Evolutionary conservation across 345 rosid species (phyloP).

Genomic region (Microthlaspi erraticum): DNA sequence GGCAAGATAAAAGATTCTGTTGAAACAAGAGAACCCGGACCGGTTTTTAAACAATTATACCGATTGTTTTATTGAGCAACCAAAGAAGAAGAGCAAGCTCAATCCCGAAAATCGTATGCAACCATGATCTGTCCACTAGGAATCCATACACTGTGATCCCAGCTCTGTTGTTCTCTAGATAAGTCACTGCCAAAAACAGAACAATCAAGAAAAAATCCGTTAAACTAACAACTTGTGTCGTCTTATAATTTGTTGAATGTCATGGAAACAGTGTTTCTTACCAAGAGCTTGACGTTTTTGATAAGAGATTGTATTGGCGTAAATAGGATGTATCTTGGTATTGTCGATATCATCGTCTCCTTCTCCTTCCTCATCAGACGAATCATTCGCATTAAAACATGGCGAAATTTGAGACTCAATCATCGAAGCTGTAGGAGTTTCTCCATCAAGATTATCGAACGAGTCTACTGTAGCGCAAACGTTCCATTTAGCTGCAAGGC

Average conservation of each 20-base stretch:
- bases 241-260: not conserved
- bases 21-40: not conserved
- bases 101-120: slow-evolving; percentile 79
- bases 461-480: slow-evolving; percentile 82
- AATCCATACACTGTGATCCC: slow-evolving; percentile 90
- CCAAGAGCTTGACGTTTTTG: slow-evolving; percentile 93
- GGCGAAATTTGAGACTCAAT: slow-evolving; percentile 41
- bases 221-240: no score
- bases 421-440: slow-evolving; percentile 56
- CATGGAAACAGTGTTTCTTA: slow-evolving; percentile 30
- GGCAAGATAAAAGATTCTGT: slow-evolving; percentile 8
- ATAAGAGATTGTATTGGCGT: slow-evolving; percentile 73
- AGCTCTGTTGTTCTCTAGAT: slow-evolving; percentile 80
- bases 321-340: slow-evolving; percentile 60
- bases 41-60: slow-evolving; percentile 44
- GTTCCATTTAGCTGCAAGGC: slow-evolving; percentile 94
- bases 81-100: slow-evolving; percentile 84
- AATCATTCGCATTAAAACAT: slow-evolving; percentile 33
- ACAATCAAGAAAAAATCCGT: not conserved
- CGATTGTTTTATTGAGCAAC: slow-evolving; percentile 89
- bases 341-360: slow-evolving; percentile 70
- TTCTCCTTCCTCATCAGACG: slow-evolving; percentile 72
- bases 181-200: slow-evolving; percentile 62
- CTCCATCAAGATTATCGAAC: slow-evolving; percentile 68
- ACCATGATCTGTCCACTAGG: slow-evolving; percentile 82